Base-by-base conservation (phyloP, 768 basidiomycete species). In the Tricholoma hemisulphureum region DNA sequence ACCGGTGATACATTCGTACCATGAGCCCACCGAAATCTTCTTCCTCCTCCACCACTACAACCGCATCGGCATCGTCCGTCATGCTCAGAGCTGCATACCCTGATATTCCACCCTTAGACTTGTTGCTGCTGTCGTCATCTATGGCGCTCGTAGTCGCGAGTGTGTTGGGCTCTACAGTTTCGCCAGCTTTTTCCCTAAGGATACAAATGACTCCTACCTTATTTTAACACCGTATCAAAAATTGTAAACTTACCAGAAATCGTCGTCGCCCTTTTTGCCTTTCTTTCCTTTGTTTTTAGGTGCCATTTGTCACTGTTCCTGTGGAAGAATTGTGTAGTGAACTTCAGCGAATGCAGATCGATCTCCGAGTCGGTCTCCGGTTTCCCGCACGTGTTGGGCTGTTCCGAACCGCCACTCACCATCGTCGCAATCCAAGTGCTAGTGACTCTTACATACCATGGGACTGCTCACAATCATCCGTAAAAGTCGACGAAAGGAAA, bases 381-480 rank as follows among this genome's bases (percentile, higher is more conserved):
- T 39, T n/a, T n/a, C 32, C 23, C 13, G 51, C 51, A 34, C 31
- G 51, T 52, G 31, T 6, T n/a, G 4, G 9, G 18, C 24, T 45
- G 43, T 24, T 45, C 43, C 43, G 21, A 45, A 23, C 21, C 43
- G 14, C 23, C 13, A 43, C 20, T 31, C 28, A 13, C 29, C 10
- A 51, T 41, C 28, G 10, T 8, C 39, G 31, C 52, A 26, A n/a
- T 46, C 55, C 14, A 39, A 24, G 31, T 49, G 24, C 23, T 24
- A 24, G 23, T 34, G 11, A 20, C 29, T 8, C 32, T 32, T 32
- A 6, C 11, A 21, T 14, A 58, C 57, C 50, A 95, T 96, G 95
- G 97, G 96, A 1, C 83, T 99, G 39, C 85, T 98, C 58, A 97
- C 97, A 6, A 93, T 98, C 71, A 98, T 99, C 62, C 80, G 97